These are phyloP conservation scores for Auriscalpium orientale DNA, from an alignment of 768 basidiomycete species.

Conservation along the genomic window DNA sequence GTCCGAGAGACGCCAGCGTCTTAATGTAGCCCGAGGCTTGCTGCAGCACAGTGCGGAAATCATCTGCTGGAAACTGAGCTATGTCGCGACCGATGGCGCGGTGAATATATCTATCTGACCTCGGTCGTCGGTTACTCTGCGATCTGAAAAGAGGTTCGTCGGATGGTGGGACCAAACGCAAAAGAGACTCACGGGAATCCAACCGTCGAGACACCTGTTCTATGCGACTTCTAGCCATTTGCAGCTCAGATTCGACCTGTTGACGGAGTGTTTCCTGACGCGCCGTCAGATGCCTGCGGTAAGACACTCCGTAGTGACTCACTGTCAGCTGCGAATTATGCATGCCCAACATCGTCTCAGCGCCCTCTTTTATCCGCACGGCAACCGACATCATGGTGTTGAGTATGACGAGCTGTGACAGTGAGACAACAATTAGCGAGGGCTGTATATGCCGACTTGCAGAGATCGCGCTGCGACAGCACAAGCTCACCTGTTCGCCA, in stretches of 20 bases:
- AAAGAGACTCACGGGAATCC: conserved; percentile 7
- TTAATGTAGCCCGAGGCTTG: conserved; percentile 55
- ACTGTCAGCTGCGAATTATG: conserved; percentile 8
- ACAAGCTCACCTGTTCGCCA: conserved; percentile 7
- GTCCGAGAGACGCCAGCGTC: conserved; percentile 42
- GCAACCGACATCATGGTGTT: conserved; percentile 13
- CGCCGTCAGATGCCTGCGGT: background rate
- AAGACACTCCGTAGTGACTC: too few species aligned
- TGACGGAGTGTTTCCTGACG: conserved; percentile 8
- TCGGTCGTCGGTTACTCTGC: conserved; percentile 12
- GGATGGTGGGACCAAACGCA: background rate
- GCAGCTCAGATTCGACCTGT: conserved; percentile 14
- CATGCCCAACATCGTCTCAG: conserved; percentile 9
- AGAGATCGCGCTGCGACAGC: too few species aligned
- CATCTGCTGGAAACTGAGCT: conserved; percentile 35
- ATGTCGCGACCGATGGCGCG: background rate
- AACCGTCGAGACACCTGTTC: conserved; percentile 11
- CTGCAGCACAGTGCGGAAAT: conserved; percentile 64
- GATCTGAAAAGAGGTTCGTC: conserved; percentile 3
- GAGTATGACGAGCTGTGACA: conserved; percentile 5
- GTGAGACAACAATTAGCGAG: too few species aligned
- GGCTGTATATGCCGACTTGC: too few species aligned
- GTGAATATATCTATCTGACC: background rate
- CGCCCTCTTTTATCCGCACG: conserved; percentile 15
- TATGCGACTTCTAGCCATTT: conserved; percentile 9